Base-by-base conservation (phyloP, 2,329 filamentous ascomycete species). In the Diaporthe capsici region DNA sequence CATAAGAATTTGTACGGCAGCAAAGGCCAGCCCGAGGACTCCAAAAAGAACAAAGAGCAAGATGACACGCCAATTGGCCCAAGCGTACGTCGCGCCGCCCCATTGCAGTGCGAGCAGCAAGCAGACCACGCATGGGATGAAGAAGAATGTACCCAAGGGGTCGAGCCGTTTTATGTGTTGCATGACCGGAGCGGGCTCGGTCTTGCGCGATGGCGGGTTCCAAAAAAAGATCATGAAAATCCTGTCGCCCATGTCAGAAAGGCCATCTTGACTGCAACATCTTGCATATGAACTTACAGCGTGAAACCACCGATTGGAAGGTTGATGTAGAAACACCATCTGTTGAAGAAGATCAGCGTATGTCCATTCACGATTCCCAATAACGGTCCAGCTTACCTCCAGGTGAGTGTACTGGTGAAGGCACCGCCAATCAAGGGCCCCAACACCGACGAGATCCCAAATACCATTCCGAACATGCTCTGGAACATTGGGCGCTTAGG, bases 91-190 rank as follows among this genome's bases (percentile, higher is more conserved):
- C 3, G 86, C 86, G 4, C 90, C 90, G 71, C 90, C 90, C 91
- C 91, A 93, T 79, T 93, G 89, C 47, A 94, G 84, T 1, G 91
- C 91, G 7, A 94, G 84, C 4, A 93, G 82, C 51, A 93, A 88
- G 77, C 87, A 91, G 20, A 92, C 85, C 53, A 92, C 86, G 44
- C 87, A 87, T 0, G 91, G 91, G 22, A 93, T 82, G 77, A 93
- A 90, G 81, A 92, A 87, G 20, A 89, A 80, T 10, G 90, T 92
- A 37, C 92, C 91, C 1, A 92, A 80, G 0, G 90, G 90, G 75
- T 93, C 91, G 67, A 92, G 85, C 0, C 89, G 87, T 77, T 85
- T 84, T 71, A 91, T 80, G 68, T 90, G 88, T 73, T 86, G 81
- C 71, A 80, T 80, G 44, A 86, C 44, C 0, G 83, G 77, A 20